phyloP scores from a whole-genome alignment of 352 stramenopile genomes.

The Lagenidium sp. region DNA sequence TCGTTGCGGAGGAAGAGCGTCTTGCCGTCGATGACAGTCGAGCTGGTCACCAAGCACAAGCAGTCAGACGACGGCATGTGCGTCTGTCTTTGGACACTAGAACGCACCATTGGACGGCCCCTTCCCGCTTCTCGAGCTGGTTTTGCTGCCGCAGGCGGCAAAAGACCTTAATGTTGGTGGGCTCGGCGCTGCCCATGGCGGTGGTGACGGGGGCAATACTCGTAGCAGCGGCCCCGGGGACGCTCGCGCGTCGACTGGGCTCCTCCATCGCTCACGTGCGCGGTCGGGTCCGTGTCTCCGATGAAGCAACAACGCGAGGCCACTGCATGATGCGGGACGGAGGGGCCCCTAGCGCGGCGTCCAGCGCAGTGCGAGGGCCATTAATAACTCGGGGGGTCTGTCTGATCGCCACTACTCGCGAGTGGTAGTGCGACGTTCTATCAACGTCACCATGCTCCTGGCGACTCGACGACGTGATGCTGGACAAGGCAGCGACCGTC shows the following conservation, averaged over 20 bases:
- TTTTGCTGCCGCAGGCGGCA: conserved; percentile 77
- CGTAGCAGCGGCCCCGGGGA: not conserved
- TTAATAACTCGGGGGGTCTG: too few species aligned
- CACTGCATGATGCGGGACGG: too few species aligned
- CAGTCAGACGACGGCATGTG: conserved; percentile 1
- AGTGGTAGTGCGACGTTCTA: too few species aligned
- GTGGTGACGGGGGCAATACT: not conserved
- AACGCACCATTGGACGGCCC: conserved; percentile 44
- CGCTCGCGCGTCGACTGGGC: conserved; percentile 4
- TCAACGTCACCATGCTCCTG: too few species aligned
- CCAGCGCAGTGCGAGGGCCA: too few species aligned
- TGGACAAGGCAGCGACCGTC: too few species aligned
- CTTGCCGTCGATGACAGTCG: conserved; percentile 43
- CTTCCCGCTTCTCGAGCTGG: conserved; percentile 52
- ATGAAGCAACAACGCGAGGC: too few species aligned
- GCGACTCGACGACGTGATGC: too few species aligned
- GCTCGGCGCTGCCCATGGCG: not conserved
- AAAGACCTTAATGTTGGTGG: conserved; percentile 59
- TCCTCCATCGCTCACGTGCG: too few species aligned
- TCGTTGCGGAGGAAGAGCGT: conserved; percentile 56
- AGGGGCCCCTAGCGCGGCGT: too few species aligned
- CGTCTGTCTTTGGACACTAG: not conserved
- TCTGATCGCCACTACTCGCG: too few species aligned
- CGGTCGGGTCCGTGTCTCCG: too few species aligned
- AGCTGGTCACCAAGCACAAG: conserved; percentile 14